Base-by-base conservation (phyloP, 768 basidiomycete genomes). In the Suillus placidus region DNA sequence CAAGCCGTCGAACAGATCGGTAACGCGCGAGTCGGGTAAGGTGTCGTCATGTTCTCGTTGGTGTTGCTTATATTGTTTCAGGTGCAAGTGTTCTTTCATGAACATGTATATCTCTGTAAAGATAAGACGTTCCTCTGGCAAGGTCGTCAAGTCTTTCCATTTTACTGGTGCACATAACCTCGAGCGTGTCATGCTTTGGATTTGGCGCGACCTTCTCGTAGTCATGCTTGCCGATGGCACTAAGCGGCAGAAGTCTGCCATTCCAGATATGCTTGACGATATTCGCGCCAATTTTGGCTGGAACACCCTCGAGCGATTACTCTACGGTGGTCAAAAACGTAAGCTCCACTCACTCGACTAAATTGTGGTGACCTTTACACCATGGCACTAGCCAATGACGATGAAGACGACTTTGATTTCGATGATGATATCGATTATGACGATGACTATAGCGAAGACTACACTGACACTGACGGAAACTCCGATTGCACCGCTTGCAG, bases 171-270 rank as follows among this genome's bases (percentile, higher is more conserved):
- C 82, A 1, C 79, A 81, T 37, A 78, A 79, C 30, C 76, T 88
- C 23, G 79, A 83, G 34, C 76, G 74, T 16, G 78, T 83, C 47
- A 65, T 85, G 7, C 73, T 88, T 20, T 90, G 88, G 87, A 84
- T 90, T 61, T 90, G 89, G 89, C 82, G 89, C 7, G 90, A 91
- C 66, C 79, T 90, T 23, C 85, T 90, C 66, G 71, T 91, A 10
- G 83, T 82, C 32, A 76, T 90, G 73, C 80, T 86, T 9, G 81
- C 82, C 0, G 75, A 70, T 65, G 73, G 80, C 68, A 62, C 74
- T 47, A 62, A 70, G 69, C 66, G 72, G 54, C 68, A 75, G 42
- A 69, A 67, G 61, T 71, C 76, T 49, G 66, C 68, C 58, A 76
- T 89, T 16, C 80, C 83, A 0, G 79, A 83, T 8, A 88, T 90